Conservation (phyloP, 306 rosid species). For the Amphicarpaea edgeworthii region DNA sequence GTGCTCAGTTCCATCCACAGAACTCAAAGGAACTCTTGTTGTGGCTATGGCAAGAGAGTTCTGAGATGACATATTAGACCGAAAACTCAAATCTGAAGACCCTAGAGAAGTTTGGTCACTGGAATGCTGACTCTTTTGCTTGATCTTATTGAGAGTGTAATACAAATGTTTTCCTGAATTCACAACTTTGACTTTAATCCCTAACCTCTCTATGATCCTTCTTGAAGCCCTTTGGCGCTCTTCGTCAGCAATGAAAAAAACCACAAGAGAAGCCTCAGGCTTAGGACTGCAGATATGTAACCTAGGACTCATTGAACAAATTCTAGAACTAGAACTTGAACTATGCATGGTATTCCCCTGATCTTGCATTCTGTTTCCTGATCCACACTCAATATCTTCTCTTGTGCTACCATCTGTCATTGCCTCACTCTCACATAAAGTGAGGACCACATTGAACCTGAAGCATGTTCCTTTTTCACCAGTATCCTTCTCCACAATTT, state of each 20-base stretch:
- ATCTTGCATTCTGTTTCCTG: conserved; percentile 32
- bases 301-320: conserved; percentile 53
- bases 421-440: conserved; percentile 48
- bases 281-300: conserved; percentile 42
- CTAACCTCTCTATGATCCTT: conserved; percentile 51
- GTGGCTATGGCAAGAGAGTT: conserved; percentile 19
- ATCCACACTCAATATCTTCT: conserved; percentile 47
- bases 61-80: conserved; percentile 26
- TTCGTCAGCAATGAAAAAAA: conserved; percentile 37
- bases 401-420: conserved; percentile 18
- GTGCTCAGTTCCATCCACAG: conserved; percentile 38
- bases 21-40: conserved; percentile 40
- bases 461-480: conserved; percentile 79
- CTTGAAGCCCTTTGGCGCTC: conserved; percentile 39
- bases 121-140: conserved; percentile 3
- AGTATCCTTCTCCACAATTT: conserved; percentile 69
- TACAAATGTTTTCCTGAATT: conserved; percentile 35
- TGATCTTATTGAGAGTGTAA: conserved; percentile 47
- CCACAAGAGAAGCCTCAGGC: conserved; percentile 55
- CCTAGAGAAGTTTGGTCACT: conserved; percentile 40
- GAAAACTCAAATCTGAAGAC: conserved; percentile 39
- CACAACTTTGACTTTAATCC: conserved; percentile 46
- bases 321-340: conserved; percentile 47
- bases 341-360: not conserved
- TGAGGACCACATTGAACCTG: conserved; percentile 67